Conservation (phyloP, 2,329 filamentous ascomycete species). For the Colletotrichum spaethianum region DNA sequence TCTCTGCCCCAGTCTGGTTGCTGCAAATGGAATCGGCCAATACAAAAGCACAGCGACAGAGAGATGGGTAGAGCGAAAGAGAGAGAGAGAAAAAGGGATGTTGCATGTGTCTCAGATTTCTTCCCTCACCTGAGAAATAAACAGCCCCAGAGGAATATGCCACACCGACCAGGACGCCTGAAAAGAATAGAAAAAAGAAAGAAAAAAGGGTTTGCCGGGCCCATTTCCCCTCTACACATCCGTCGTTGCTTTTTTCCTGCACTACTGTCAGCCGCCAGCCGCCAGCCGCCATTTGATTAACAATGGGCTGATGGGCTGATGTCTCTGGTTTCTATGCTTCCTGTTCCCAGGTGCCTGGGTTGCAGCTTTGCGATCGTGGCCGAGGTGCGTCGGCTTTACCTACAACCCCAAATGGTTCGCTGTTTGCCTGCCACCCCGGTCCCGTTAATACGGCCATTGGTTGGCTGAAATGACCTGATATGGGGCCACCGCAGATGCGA, state of each 20-base stretch:
- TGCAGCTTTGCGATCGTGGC: neutral
- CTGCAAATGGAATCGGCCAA: neutral
- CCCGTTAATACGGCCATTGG: conserved; percentile 36
- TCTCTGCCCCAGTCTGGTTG: neutral
- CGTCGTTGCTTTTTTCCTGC: neutral
- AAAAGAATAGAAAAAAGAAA: neutral
- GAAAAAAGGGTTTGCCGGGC: neutral
- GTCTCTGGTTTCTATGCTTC: conserved; percentile 10
- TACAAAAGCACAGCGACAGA: neutral
- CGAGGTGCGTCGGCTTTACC: neutral
- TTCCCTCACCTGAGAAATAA: conserved; percentile 2
- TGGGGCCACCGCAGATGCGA: conserved; percentile 28
- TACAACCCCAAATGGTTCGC: neutral
- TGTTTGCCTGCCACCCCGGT: conserved; percentile 1
- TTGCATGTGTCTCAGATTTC: conserved; percentile 25
- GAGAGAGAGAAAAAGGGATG: conserved; percentile 8
- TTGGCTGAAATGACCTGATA: conserved; percentile 35
- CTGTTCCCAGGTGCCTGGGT: conserved; percentile 16
- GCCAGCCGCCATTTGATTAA: neutral
- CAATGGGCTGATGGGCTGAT: conserved; percentile 25
- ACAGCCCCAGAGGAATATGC: neutral
- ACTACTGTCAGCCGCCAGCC: neutral
- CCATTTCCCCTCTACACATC: neutral
- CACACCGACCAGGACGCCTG: neutral
- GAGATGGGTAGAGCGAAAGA: neutral